phyloP scores from a whole-genome alignment of 176 grass and related monocot genomes.

The Carex cristatella region DNA sequence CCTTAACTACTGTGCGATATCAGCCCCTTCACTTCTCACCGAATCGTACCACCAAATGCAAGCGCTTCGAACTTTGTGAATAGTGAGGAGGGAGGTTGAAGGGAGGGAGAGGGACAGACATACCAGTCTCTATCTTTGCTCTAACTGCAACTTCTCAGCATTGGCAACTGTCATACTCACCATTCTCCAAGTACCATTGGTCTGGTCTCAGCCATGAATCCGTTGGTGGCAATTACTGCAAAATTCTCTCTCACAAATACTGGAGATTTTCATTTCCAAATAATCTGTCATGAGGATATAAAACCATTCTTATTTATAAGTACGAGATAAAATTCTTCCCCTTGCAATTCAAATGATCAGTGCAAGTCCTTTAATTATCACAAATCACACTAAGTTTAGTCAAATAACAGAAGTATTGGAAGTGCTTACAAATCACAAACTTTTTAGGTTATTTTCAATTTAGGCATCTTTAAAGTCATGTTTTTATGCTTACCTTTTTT shows the following conservation, averaged over 20 bases:
- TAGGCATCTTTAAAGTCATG: not conserved
- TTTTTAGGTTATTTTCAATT: not conserved
- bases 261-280: not conserved
- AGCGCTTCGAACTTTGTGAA: too few relatives aligned
- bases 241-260: not conserved
- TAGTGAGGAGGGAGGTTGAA: not conserved
- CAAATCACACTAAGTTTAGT: not conserved
- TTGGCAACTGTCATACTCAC: constrained; percentile 83
- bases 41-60: too few relatives aligned
- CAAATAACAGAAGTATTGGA: too few relatives aligned
- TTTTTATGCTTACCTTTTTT: not conserved
- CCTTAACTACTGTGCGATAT: too few relatives aligned
- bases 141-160: constrained; percentile 70
- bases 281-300: not conserved
- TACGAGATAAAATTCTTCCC: not conserved
- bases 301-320: not conserved
- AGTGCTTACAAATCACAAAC: too few relatives aligned
- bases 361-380: not conserved
- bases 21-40: too few relatives aligned
- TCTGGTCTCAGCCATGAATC: constrained; percentile 91
- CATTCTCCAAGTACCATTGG: constrained; percentile 2
- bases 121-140: constrained; percentile 82
- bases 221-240: constrained; percentile 62
- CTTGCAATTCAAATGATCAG: not conserved
- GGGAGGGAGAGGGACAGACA: not conserved